Conservation (phyloP, 768 basidiomycete species). For the Suillus fuscotomentosus region DNA sequence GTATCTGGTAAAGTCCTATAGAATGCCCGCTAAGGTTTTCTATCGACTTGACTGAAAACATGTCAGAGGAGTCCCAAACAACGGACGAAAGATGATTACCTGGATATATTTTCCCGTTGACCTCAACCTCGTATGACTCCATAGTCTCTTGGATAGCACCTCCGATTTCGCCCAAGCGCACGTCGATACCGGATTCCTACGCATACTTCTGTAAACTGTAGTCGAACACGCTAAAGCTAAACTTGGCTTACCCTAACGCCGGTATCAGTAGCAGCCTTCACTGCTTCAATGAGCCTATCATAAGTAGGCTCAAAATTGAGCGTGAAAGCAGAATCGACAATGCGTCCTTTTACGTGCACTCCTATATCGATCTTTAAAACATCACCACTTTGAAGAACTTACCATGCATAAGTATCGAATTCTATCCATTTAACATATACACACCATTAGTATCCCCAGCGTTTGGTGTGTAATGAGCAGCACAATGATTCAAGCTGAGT, state of each 20-base stretch:
- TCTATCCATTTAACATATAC: slow-evolving; percentile 22
- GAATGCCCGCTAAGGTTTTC: slow-evolving; percentile 93
- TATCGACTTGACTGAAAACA: slow-evolving; percentile 79
- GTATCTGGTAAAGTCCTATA: slow-evolving; percentile 87
- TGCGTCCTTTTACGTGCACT: slow-evolving; percentile 95
- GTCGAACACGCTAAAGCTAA: slow-evolving; percentile 4
- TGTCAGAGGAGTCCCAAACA: slow-evolving; percentile 1
- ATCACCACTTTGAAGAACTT: slow-evolving; percentile 81
- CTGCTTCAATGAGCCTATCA: slow-evolving; percentile 85
- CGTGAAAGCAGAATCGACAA: slow-evolving; percentile 95
- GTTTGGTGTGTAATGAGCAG: slow-evolving; percentile 96
- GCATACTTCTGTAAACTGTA: background rate
- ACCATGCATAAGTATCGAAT: slow-evolving; percentile 9
- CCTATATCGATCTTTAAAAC: slow-evolving; percentile 97
- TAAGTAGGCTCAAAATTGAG: slow-evolving; percentile 87
- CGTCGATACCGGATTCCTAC: slow-evolving; percentile 93
- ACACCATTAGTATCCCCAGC: slow-evolving; percentile 82
- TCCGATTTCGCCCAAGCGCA: slow-evolving; percentile 88
- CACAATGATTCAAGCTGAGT: slow-evolving; percentile 89
- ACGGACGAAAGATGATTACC: slow-evolving; percentile 41
- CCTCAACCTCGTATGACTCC: slow-evolving; percentile 97
- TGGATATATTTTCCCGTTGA: slow-evolving; percentile 78
- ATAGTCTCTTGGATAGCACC: slow-evolving; percentile 96
- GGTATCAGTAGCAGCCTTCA: slow-evolving; percentile 91
- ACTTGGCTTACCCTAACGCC: slow-evolving; percentile 67